Base-by-base conservation (phyloP, 2,329 filamentous ascomycete species). In the Paracoccidioides brasiliensis region DNA sequence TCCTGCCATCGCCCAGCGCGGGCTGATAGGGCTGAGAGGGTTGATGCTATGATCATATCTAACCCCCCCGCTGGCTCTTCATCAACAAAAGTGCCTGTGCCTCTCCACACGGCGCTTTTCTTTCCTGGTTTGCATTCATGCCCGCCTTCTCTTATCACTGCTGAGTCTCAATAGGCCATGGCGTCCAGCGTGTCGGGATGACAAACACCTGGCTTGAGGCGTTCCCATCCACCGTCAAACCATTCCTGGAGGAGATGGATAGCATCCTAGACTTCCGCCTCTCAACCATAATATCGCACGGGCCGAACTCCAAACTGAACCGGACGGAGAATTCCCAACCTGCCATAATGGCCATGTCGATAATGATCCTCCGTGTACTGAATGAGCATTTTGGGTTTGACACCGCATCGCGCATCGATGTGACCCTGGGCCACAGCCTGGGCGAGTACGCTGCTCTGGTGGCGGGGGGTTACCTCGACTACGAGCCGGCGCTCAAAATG, bases 361-460 rank as follows among this genome's bases (percentile, higher is more conserved):
- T 96, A 66, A 80, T 95, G 57, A 94, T 96, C 66, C 78, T 96
- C 55, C 85, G 88, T 55, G 83, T 96, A 58, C 78, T 97, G 60
- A 89, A 96, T 73, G 76, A 80, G 58, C 88, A 95, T 62, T 96
- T 91, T 67, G 82, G 80, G 43, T 95, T 96, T 72, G 77, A 80
- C 56, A 80, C 84, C 5, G 72, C 76, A 7, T 80, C 86, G 55
- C 78, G 84, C 57, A 83, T 90, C 45, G 88, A 95, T 71, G 82
- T 94, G 40, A 88, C 87, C 0, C 78, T 96, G 30, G 91, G 91
- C 8, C 91, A 97, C 72, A 95, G 88, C 4, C 78, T 97, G 9
- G 91, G 91, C 51, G 91, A 96, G 69, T 97, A 96, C 66, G 88
- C 91, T 0, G 90, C 91, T 1, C 78, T 97, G 46, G 89, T 95